Evolutionary conservation across 495 filamentous ascomycete species (phyloP).

Genomic region (Apiosordaria backusii): DNA sequence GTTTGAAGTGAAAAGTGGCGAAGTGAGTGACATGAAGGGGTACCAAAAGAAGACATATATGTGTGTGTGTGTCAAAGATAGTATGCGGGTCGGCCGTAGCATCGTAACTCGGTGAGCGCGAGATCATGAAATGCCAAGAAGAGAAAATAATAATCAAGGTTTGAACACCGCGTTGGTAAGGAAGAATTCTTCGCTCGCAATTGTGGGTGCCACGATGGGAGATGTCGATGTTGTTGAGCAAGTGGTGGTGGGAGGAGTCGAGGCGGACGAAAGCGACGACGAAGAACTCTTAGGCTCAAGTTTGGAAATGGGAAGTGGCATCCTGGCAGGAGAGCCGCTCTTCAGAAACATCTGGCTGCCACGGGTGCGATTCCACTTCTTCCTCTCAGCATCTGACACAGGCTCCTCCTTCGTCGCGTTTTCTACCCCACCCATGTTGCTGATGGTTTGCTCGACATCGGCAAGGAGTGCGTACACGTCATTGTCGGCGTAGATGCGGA

Average conservation of each 20-base stretch:
- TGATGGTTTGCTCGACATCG: slow-evolving; percentile 60
- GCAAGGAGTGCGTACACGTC: slow-evolving; percentile 60
- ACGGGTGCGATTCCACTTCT: slow-evolving; percentile 34
- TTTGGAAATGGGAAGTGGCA: slow-evolving; percentile 18
- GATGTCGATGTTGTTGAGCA: neutral
- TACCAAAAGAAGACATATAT: neutral
- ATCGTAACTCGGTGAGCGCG: slow-evolving; percentile 8
- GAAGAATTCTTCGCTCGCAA: slow-evolving; percentile 31
- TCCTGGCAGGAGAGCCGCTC: slow-evolving; percentile 18
- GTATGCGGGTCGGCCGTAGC: slow-evolving; percentile 12
- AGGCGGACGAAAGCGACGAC: slow-evolving; percentile 19
- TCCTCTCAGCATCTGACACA: slow-evolving; percentile 28
- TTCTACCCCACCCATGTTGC: slow-evolving; percentile 42
- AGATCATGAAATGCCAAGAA: neutral
- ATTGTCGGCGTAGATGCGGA: slow-evolving; percentile 63
- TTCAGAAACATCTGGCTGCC: slow-evolving; percentile 40
- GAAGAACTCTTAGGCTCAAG: slow-evolving; percentile 27
- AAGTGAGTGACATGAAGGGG: neutral
- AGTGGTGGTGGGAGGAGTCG: slow-evolving; percentile 6
- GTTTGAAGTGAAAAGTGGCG: neutral
- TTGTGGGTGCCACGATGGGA: neutral
- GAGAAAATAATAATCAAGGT: slow-evolving; percentile 13
- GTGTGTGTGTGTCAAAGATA: slow-evolving; percentile 1
- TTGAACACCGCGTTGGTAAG: slow-evolving; percentile 46
- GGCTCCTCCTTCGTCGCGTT: slow-evolving; percentile 9